Conservation (phyloP, 495 filamentous ascomycete species). For the Hypoxylon subgilvum region DNA sequence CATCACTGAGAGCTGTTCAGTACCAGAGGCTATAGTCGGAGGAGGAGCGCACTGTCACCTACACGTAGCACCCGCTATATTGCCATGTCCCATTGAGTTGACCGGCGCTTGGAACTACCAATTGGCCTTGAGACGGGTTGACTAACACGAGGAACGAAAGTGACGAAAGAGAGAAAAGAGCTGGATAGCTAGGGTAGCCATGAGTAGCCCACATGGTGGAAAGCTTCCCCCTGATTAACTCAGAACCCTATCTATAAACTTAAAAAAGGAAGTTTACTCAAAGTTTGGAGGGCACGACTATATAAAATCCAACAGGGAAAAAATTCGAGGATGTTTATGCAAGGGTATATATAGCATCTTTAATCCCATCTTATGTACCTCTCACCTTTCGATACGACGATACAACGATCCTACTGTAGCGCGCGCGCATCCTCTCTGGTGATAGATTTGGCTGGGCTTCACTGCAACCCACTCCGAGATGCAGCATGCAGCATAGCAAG, state of each 20-base stretch:
- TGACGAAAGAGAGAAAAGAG: constrained; percentile 1
- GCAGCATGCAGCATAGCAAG: constrained; percentile 19
- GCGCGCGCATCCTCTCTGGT: constrained; percentile 6
- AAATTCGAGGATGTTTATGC: neutral
- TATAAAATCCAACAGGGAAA: neutral
- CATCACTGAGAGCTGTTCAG: constrained; percentile 29
- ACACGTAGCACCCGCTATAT: constrained; percentile 33
- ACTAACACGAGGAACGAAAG: constrained; percentile 7
- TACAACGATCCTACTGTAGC: constrained; percentile 18
- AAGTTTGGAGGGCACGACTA: neutral
- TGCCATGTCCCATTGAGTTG: constrained; percentile 25
- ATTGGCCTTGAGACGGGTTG: constrained; percentile 11
- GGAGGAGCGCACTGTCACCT: constrained; percentile 1
- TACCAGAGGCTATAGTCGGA: neutral
- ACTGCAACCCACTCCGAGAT: constrained; percentile 24
- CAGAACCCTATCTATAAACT: constrained; percentile 2
- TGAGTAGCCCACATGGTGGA: constrained; percentile 25
- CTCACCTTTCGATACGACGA: no score
- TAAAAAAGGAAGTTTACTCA: neutral
- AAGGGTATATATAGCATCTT: constrained; percentile 27
- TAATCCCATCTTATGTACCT: constrained; percentile 2
- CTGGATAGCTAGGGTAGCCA: neutral
- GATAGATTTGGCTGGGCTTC: constrained; percentile 22
- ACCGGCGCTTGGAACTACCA: constrained; percentile 4
- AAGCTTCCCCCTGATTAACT: constrained; percentile 8